Evolutionary conservation across 2,329 filamentous ascomycete species (phyloP).

Genomic region (Colletotrichum tanaceti): DNA sequence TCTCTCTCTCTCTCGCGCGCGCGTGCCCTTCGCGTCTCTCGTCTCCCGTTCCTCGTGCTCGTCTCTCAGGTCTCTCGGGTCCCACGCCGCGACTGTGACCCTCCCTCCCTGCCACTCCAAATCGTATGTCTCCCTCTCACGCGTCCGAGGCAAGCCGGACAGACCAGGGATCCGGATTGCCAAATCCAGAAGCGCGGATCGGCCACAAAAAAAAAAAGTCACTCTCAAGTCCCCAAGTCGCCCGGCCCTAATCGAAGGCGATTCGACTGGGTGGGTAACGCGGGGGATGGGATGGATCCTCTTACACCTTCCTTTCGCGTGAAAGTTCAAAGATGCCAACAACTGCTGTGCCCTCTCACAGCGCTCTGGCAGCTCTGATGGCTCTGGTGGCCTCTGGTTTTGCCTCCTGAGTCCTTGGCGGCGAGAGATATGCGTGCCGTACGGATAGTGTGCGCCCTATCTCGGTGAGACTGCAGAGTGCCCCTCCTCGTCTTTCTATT

Average conservation of each 20-base stretch:
- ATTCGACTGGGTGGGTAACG: slow-evolving; percentile 28
- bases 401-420: slow-evolving; percentile 36
- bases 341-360: slow-evolving; percentile 26
- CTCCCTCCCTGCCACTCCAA: neutral
- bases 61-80: neutral
- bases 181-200: slow-evolving; percentile 28
- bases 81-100: neutral
- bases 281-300: slow-evolving; percentile 36
- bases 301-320: slow-evolving; percentile 40
- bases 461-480: slow-evolving; percentile 8
- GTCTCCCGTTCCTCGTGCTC: neutral
- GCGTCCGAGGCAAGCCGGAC: neutral
- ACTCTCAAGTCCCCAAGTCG: neutral
- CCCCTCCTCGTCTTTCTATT: too few relatives aligned
- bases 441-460: slow-evolving; percentile 25
- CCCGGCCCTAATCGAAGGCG: slow-evolving; percentile 18
- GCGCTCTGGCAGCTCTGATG: neutral
- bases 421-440: slow-evolving; percentile 17
- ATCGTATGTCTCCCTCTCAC: neutral
- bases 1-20: neutral
- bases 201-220: slow-evolving; percentile 26
- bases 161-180: neutral
- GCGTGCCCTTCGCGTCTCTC: neutral
- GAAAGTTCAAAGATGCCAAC: slow-evolving; percentile 36
- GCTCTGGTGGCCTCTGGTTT: neutral